Evolutionary conservation across 176 grass and related monocot genomes (phyloP), one percentile per base, ranked within the genome.

Genomic region (Bonia amplexicaulis): DNA sequence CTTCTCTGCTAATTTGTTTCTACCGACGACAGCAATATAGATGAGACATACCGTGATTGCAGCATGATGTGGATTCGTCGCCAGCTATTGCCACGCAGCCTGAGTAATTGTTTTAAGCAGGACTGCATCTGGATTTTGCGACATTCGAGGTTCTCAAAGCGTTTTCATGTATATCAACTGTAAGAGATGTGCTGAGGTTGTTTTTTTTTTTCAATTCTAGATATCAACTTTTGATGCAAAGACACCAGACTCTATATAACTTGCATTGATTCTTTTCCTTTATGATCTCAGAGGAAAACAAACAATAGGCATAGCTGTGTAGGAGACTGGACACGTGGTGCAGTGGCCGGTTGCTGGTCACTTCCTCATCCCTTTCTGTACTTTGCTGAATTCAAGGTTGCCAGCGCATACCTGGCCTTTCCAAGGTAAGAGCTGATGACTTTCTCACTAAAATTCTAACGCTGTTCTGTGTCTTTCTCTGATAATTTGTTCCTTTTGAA

Each of bases 331-430:
- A 33, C 6, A 33, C 16, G 25, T 59, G 53, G 39, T 11, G 73
- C 68, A 35, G 12, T 73, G 17, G 37, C 41, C 26, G 78, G 57
- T 72, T 51, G 26, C 9, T 52, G 8, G 12, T 71, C 27, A 78
- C 20, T 77, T 86, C 22, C 4, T 52, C 20, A 3, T 62, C 5
- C 15, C 53, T 83, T 37, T 31, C 35, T 65, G 31, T 80, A 12
- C 55, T 74, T 66, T 74, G 16, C 69, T 46, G 46, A 87, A 41
- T 66, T 80, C 12, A 72, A 52, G 76, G 31, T 64, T n/a, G 16
- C 6, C 2, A 29, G 23, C 5, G 29, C 40, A 49, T 71, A 78
- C 19, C 44, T 57, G n/a, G 19, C 59, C 69, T 74, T 67, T 48
- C 46, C 23, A 73, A 71, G 11, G 85, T 52, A 71, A 78, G 49